Base-by-base conservation (phyloP, 2,329 filamentous ascomycete genomes). In the Xylariaceae sp. region DNA sequence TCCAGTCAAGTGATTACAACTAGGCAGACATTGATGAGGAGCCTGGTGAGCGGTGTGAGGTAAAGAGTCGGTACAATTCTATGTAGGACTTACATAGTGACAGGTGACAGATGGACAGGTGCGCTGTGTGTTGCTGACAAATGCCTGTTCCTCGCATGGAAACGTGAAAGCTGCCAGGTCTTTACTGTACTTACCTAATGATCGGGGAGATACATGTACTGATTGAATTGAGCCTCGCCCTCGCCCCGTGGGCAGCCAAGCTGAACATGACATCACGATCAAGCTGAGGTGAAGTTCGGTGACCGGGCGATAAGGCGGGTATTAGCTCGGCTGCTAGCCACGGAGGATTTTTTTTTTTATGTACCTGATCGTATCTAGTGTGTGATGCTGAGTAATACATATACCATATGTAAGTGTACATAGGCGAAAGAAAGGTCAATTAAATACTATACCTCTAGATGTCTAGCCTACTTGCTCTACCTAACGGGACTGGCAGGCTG, bases 181-280 rank as follows among this genome's bases (percentile, higher is more conserved):
- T n/a, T n/a, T n/a, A n/a, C n/a, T n/a, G n/a, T n/a, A n/a, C n/a
- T n/a, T n/a, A n/a, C n/a, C n/a, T n/a, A n/a, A n/a, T n/a, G n/a
- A n/a, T n/a, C n/a, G n/a, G n/a, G n/a, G 26, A 6, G 26, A 29
- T 29, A 29, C 10, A 29, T 29, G 26, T 29, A 29, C 26, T 29
- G 26, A 37, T 37, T 37, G 32, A 10, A 12, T 37, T 12, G 26
- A 5, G 26, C 32, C 14, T 12, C 12, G 14, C 32, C 32, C 23
- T 26, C 23, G 23, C 23, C 23, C 12, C 48, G 49, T 48, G 29
- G 46, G 40, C 29, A 49, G 46, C 51, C 19, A 41, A 61, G 59
- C 59, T 60, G 59, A 57, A 51, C 52, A 62, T 63, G 61, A 63
- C 61, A 63, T 63, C 61, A 63, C 56, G 41, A 44, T 3, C 18